Conservation (phyloP, 352 stramenopile species). For the Phytophthora hibernalis region DNA sequence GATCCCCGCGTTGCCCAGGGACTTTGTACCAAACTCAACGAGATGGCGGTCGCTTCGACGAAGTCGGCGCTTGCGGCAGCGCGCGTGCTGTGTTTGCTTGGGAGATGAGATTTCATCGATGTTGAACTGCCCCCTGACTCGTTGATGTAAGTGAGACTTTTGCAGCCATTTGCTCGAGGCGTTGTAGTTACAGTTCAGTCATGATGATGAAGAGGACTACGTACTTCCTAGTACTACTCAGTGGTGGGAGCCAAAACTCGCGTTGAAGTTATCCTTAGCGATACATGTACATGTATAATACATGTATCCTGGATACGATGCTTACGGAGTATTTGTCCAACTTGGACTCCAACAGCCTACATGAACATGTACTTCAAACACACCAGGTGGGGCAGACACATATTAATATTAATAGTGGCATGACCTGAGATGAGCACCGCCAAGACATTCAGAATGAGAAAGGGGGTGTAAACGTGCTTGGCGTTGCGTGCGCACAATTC, state of each 20-base stretch:
- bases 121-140: too few relatives aligned
- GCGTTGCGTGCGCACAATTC: too few relatives aligned
- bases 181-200: conserved; percentile 2
- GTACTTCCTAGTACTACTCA: too few relatives aligned
- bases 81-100: conserved; percentile 48
- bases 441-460: background rate
- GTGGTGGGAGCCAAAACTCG: background rate
- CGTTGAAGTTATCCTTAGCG: conserved; percentile 1
- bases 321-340: too few relatives aligned
- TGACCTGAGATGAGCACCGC: background rate
- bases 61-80: conserved; percentile 48
- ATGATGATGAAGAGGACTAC: background rate
- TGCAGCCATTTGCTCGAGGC: background rate
- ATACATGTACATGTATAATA: too few relatives aligned
- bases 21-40: conserved; percentile 41
- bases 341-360: too few relatives aligned
- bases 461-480: background rate
- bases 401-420: too few relatives aligned
- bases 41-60: conserved; percentile 32
- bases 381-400: background rate
- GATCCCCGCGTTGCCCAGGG: conserved; percentile 50
- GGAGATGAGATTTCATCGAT: conserved; percentile 17
- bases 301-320: too few relatives aligned
- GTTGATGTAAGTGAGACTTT: too few relatives aligned
- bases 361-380: too few relatives aligned